Evolutionary conservation across 116 monocot genomes (phyloP).

Genomic region (Dioscorea cayenensis): DNA sequence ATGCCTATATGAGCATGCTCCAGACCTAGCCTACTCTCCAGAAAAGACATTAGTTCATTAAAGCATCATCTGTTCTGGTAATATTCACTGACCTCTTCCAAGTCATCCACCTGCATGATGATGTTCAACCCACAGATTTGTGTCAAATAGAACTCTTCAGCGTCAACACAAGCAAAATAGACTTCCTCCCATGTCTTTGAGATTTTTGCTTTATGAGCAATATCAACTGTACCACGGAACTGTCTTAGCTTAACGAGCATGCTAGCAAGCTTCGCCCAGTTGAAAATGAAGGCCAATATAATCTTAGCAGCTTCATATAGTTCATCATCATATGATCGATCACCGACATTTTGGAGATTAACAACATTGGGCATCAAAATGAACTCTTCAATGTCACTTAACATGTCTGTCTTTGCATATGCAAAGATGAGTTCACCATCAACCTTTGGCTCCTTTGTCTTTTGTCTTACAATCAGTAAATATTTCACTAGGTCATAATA

Average conservation of each 20-base stretch:
- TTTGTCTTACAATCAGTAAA: constrained; percentile 93
- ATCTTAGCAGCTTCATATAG: constrained; percentile 96
- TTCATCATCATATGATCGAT: constrained; percentile 77
- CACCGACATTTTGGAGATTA: constrained; percentile 95
- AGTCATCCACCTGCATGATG: constrained; percentile 97
- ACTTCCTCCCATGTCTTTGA: constrained; percentile 90
- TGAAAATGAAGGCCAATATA: constrained; percentile 93
- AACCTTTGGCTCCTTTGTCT: constrained; percentile 80
- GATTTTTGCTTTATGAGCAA: constrained; percentile 79
- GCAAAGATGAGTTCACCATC: constrained; percentile 96
- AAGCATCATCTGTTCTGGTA: constrained; percentile 98
- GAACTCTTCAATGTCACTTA: constrained; percentile 93
- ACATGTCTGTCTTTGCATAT: constrained; percentile 88
- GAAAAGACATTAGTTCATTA: constrained; percentile 87
- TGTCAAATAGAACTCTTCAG: constrained; percentile 92
- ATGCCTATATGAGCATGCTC: constrained; percentile 98
- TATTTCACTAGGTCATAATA: constrained; percentile 94
- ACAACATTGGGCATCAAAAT: constrained; percentile 98
- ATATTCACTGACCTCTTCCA: constrained; percentile 96
- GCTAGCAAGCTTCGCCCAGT: constrained; percentile 87
- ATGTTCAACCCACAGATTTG: constrained; percentile 96
- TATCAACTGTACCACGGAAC: constrained; percentile 91
- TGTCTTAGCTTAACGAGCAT: constrained; percentile 85
- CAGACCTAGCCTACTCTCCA: constrained; percentile 96
- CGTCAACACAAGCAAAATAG: constrained; percentile 84